Conservation (phyloP, 2,329 filamentous ascomycete species). For the Colletotrichum kahawae region DNA sequence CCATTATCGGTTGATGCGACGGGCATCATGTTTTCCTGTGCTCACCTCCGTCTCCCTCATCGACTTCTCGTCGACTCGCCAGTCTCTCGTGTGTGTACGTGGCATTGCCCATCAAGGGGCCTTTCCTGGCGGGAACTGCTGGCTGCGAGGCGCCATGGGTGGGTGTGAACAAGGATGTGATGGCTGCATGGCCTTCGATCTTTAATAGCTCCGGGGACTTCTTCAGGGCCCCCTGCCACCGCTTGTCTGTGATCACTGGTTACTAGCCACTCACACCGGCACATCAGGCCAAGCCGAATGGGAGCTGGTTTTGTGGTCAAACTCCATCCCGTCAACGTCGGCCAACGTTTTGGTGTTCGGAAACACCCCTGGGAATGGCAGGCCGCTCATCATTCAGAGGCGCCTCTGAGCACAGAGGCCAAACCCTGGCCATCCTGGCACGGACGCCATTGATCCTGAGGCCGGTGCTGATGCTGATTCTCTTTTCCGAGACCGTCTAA, state of each 20-base stretch:
- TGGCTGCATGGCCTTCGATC: conserved; percentile 25
- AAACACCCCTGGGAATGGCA: conserved; percentile 17
- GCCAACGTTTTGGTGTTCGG: conserved; percentile 17
- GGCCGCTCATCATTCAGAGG: neutral
- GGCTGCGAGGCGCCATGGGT: conserved; percentile 16
- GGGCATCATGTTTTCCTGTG: neutral
- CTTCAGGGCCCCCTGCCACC: conserved; percentile 24
- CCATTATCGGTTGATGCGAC: neutral
- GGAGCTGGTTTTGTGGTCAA: conserved; percentile 19
- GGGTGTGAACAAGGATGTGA: conserved; percentile 22
- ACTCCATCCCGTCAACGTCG: conserved; percentile 16
- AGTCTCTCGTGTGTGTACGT: conserved; percentile 22
- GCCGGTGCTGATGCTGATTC: neutral
- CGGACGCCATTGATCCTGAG: neutral
- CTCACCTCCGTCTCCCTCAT: neutral
- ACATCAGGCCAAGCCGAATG: conserved; percentile 21
- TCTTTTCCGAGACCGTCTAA: conserved; percentile 5
- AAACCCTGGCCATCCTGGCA: conserved; percentile 10
- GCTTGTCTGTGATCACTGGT: conserved; percentile 15
- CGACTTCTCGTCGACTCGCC: neutral
- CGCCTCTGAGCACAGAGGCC: neutral
- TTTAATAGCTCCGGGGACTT: conserved; percentile 25
- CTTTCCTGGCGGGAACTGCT: conserved; percentile 21
- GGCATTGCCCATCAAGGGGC: conserved; percentile 21
- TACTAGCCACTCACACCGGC: conserved; percentile 13